These are phyloP conservation scores for Zygosaccharomyces bisporus DNA, from an alignment of 805 yeast species.

Conservation along the genomic window DNA sequence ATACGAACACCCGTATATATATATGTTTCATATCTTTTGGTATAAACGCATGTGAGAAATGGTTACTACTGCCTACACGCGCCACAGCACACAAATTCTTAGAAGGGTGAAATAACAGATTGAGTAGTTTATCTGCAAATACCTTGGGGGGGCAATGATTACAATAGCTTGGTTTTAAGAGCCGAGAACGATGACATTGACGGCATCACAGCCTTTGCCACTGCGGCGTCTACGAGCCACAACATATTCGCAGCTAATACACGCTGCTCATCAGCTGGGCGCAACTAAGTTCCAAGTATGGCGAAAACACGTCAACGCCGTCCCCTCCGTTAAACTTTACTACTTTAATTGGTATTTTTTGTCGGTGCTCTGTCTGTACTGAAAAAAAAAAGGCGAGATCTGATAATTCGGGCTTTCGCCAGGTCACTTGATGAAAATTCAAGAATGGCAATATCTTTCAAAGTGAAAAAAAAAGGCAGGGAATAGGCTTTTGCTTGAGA, in stretches of 20 bases:
- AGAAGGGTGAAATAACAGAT: no score
- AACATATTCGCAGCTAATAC: not conserved
- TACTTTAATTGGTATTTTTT: not conserved
- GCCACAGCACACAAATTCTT: not conserved
- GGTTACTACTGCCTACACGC: not conserved
- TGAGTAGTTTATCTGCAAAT: no score
- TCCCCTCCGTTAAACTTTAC: not conserved
- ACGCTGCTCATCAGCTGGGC: not conserved
- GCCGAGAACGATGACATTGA: not conserved
- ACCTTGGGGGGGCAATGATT: not conserved
- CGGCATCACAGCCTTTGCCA: not conserved
- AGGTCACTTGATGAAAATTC: not conserved
- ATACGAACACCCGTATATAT: not conserved
- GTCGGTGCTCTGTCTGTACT: not conserved
- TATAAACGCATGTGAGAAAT: not conserved
- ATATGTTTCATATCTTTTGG: not conserved
- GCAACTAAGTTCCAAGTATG: not conserved
- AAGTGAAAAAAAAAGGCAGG: not conserved
- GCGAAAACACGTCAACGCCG: not conserved
- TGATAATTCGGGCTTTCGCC: not conserved
- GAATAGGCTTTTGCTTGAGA: no score
- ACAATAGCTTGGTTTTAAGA: not conserved
- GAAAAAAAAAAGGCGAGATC: not conserved
- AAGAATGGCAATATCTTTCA: not conserved
- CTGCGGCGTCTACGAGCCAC: not conserved